phyloP scores from a whole-genome alignment of 2,329 filamentous ascomycete species.

The Parafenestella ontariensis region DNA sequence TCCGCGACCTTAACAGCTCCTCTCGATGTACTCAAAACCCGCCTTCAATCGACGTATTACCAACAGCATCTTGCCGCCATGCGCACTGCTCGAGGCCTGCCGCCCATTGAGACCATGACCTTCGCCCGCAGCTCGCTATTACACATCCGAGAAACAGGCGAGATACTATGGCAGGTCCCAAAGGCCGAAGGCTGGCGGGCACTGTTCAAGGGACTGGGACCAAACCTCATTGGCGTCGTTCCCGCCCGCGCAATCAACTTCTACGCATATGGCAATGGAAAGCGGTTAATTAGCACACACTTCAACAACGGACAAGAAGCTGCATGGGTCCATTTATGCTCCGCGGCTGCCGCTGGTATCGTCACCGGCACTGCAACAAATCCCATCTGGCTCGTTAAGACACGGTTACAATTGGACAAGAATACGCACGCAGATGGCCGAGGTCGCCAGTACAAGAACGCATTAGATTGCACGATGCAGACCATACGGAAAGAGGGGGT shows the following conservation, averaged over 20 bases:
- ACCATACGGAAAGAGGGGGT: slow-evolving; percentile 82
- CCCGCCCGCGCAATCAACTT: slow-evolving; percentile 93
- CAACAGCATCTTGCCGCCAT: slow-evolving; percentile 78
- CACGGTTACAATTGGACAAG: slow-evolving; percentile 88
- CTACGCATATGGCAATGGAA: slow-evolving; percentile 91
- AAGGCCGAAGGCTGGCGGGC: slow-evolving; percentile 82
- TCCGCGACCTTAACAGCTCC: slow-evolving; percentile 92
- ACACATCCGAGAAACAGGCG: slow-evolving; percentile 84
- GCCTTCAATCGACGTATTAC: slow-evolving; percentile 94
- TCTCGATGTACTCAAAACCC: slow-evolving; percentile 91
- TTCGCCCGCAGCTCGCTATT: slow-evolving; percentile 71
- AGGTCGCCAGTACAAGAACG: slow-evolving; percentile 81
- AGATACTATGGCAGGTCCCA: slow-evolving; percentile 83
- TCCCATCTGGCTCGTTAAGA: slow-evolving; percentile 97
- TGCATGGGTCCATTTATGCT: slow-evolving; percentile 77
- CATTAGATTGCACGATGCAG: slow-evolving; percentile 84
- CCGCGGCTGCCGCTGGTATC: slow-evolving; percentile 79
- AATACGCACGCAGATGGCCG: slow-evolving; percentile 69
- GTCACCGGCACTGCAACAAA: slow-evolving; percentile 91
- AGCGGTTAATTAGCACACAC: slow-evolving; percentile 77
- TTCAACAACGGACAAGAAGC: slow-evolving; percentile 74
- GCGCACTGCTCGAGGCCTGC: slow-evolving; percentile 65
- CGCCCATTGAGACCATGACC: slow-evolving; percentile 64
- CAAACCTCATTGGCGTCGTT: slow-evolving; percentile 88
- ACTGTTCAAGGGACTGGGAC: slow-evolving; percentile 90